A percentile compares a stretch with the other conserved stretches of the same genome.
Evolutionary conservation across 768 basidiomycete species (phyloP).

Genomic region (Paxillus involutus): DNA sequence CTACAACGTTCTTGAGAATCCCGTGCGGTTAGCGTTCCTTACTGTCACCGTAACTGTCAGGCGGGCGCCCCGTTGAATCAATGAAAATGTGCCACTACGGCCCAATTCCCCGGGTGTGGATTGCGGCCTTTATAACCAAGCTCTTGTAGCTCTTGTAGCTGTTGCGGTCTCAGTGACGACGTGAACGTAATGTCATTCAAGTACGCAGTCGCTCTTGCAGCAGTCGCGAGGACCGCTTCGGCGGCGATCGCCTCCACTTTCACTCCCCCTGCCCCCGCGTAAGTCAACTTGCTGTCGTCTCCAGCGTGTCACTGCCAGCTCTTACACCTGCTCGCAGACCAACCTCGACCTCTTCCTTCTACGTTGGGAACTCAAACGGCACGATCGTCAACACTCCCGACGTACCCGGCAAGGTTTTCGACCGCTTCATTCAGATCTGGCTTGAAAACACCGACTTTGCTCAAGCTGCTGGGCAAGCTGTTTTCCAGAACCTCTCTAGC

Average conservation of each 20-base stretch:
- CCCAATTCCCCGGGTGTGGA: no score
- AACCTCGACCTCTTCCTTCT: conserved; percentile 35
- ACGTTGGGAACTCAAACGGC: conserved; percentile 41
- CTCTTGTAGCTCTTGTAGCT: background rate
- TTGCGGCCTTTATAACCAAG: background rate
- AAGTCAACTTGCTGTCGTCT: conserved; percentile 1
- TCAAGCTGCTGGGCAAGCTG: conserved; percentile 23
- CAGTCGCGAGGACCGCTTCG: conserved; percentile 15
- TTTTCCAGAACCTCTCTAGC: conserved; percentile 39
- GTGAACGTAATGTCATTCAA: conserved; percentile 13
- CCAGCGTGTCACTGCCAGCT: background rate
- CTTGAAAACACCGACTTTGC: conserved; percentile 62
- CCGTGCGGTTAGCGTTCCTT: no score
- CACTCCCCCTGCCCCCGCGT: conserved; percentile 30
- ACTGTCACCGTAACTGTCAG: no score
- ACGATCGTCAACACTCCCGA: conserved; percentile 39
- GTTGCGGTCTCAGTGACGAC: background rate
- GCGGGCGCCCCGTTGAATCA: no score
- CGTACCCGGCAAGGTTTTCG: conserved; percentile 44
- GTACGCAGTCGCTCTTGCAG: conserved; percentile 12
- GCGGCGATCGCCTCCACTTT: conserved; percentile 25
- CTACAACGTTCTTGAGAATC: no score
- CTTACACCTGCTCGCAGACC: conserved; percentile 19
- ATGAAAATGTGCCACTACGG: no score
- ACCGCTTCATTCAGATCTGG: conserved; percentile 56